phyloP scores from a whole-genome alignment of 1,284 basidiomycete genomes.

The Pholiota adiposa region DNA sequence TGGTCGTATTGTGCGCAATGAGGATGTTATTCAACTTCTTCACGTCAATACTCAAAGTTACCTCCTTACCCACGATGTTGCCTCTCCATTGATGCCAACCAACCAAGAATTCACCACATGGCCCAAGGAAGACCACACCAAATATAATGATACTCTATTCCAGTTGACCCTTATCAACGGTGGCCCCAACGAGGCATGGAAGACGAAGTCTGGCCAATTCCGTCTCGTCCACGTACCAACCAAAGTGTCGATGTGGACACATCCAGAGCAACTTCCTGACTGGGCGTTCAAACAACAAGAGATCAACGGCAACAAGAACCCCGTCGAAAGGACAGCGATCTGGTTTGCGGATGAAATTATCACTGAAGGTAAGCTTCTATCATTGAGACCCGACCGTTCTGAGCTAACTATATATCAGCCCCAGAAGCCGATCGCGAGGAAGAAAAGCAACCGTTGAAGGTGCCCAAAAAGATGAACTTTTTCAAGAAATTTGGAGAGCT shows the following conservation, averaged over 20 bases:
- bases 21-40: slow-evolving; percentile 88
- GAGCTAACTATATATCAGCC: slow-evolving; percentile 37
- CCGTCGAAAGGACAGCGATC: slow-evolving; percentile 78
- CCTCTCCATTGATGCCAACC: slow-evolving; percentile 95
- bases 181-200: slow-evolving; percentile 81
- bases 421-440: slow-evolving; percentile 64
- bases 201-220: slow-evolving; percentile 92
- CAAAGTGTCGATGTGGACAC: slow-evolving; percentile 94
- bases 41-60: slow-evolving; percentile 86
- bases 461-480: slow-evolving; percentile 86
- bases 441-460: slow-evolving; percentile 50
- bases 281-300: slow-evolving; percentile 99
- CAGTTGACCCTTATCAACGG: slow-evolving; percentile 69
- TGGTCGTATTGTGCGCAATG: slow-evolving; percentile 87
- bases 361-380: slow-evolving; percentile 65
- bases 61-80: slow-evolving; percentile 96
- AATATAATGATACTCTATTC: slow-evolving; percentile 90
- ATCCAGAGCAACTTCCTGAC: slow-evolving; percentile 83
- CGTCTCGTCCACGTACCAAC: slow-evolving; percentile 89
- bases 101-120: slow-evolving; percentile 98
- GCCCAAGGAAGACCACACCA: slow-evolving; percentile 70
- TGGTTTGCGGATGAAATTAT: slow-evolving; percentile 93
- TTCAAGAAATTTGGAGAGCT: slow-evolving; percentile 95
- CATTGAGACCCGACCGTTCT: neutral
- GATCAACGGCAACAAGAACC: slow-evolving; percentile 97